These are phyloP conservation scores for Hypomontagnella monticulosa DNA, from an alignment of 495 filamentous ascomycete genomes.

Conservation along the genomic window DNA sequence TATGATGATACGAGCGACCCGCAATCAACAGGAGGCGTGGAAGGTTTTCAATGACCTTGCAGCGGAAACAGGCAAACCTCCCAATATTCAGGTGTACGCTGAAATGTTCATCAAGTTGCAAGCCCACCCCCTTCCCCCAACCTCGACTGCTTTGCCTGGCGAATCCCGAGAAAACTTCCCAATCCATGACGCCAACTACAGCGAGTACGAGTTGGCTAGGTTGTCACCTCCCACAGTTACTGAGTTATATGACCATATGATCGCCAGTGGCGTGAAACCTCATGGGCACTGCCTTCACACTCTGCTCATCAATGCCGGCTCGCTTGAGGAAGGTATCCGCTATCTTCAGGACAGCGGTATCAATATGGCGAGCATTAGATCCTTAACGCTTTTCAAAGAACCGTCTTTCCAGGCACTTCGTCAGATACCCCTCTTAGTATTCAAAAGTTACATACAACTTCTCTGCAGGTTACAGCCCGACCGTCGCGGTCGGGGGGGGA, in stretches of 20 bases:
- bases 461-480: slow-evolving; percentile 48
- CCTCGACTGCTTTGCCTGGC: slow-evolving; percentile 48
- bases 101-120: slow-evolving; percentile 59
- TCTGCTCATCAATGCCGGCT: slow-evolving; percentile 48
- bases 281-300: slow-evolving; percentile 46
- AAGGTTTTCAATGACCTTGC: slow-evolving; percentile 49
- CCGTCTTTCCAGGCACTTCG: slow-evolving; percentile 33
- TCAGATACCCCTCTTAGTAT: slow-evolving; percentile 38
- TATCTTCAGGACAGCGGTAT: slow-evolving; percentile 52
- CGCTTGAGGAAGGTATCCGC: slow-evolving; percentile 41
- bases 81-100: slow-evolving; percentile 50
- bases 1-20: slow-evolving; percentile 50
- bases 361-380: slow-evolving; percentile 20
- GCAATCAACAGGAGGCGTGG: slow-evolving; percentile 59
- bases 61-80: slow-evolving; percentile 31
- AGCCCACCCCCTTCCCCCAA: slow-evolving; percentile 23
- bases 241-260: slow-evolving; percentile 54
- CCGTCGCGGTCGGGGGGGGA: slow-evolving; percentile 20
- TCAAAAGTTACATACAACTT: slow-evolving; percentile 53
- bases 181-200: slow-evolving; percentile 52
- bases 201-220: slow-evolving; percentile 53
- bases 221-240: slow-evolving; percentile 50
- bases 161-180: slow-evolving; percentile 51
- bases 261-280: slow-evolving; percentile 48
- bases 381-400: slow-evolving; percentile 21